Evolutionary conservation across 495 filamentous ascomycete genomes (phyloP).

Genomic region (Letharia lupina): DNA sequence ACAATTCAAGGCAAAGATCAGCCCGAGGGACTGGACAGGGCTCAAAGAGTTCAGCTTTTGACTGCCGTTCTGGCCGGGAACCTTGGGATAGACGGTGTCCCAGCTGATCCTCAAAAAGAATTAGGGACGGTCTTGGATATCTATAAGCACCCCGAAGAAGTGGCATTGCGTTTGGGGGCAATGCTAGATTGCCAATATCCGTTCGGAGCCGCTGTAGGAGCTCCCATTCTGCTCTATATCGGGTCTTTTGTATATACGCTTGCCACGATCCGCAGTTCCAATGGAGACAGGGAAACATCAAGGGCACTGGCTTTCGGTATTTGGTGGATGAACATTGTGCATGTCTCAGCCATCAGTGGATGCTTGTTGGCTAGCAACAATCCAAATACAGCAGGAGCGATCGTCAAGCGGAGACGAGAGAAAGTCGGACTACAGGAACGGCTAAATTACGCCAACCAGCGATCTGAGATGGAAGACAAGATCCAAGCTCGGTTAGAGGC

Average conservation of each 20-base stretch:
- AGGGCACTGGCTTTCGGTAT: constrained; percentile 40
- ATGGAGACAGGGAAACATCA: constrained; percentile 37
- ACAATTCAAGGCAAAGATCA: constrained; percentile 1
- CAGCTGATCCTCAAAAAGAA: constrained; percentile 16
- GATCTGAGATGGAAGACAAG: constrained; percentile 14
- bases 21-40: not conserved
- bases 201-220: constrained; percentile 41
- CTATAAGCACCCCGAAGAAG: constrained; percentile 2
- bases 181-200: constrained; percentile 23
- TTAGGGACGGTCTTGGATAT: constrained; percentile 9
- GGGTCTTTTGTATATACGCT: constrained; percentile 38
- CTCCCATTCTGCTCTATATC: constrained; percentile 41
- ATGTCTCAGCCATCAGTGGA: constrained; percentile 25
- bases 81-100: constrained; percentile 11
- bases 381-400: constrained; percentile 18
- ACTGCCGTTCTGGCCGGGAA: constrained; percentile 14
- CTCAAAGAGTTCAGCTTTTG: constrained; percentile 13
- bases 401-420: constrained; percentile 10
- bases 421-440: constrained; percentile 6
- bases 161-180: constrained; percentile 11
- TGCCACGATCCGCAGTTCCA: constrained; percentile 29
- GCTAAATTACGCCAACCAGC: not conserved
- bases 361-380: constrained; percentile 25
- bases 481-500: constrained; percentile 17
- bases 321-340: constrained; percentile 31